phyloP scores from a whole-genome alignment of 306 rosid species.

The Prunus dulcis region DNA sequence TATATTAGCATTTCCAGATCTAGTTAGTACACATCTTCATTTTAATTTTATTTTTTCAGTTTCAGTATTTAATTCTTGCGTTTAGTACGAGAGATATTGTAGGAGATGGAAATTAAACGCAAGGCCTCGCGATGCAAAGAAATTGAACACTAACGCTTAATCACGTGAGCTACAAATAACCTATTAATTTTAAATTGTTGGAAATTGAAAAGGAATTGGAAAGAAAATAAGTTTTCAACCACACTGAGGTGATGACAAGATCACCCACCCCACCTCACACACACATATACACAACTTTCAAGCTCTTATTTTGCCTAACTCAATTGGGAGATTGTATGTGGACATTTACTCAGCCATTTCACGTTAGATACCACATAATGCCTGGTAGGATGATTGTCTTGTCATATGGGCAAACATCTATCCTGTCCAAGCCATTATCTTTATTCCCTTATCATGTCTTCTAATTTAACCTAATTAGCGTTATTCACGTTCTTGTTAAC shows the following conservation, averaged over 20 bases:
- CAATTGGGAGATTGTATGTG: not conserved
- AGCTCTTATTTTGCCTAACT: slow-evolving; percentile 11
- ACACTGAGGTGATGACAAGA: not conserved
- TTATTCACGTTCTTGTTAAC: not conserved
- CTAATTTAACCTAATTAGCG: not conserved
- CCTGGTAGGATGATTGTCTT: not conserved
- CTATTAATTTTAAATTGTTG: too few relatives aligned
- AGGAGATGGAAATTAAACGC: too few relatives aligned
- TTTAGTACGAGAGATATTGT: too few relatives aligned
- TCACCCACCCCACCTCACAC: not conserved
- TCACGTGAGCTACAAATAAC: too few relatives aligned
- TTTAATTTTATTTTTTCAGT: not conserved
- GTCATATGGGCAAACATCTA: not conserved
- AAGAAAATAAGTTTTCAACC: too few relatives aligned
- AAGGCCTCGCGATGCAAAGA: too few relatives aligned
- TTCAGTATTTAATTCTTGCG: not conserved
- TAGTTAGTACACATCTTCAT: not conserved
- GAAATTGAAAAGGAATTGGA: too few relatives aligned
- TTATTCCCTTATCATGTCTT: not conserved
- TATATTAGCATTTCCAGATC: not conserved
- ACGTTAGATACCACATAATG: not conserved
- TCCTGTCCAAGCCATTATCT: not conserved
- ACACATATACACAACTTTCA: not conserved
- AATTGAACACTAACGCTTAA: too few relatives aligned
- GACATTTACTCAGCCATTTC: slow-evolving; percentile 4